phyloP scores from a whole-genome alignment of 2,329 filamentous ascomycete species.

The Teratosphaeria viscida region DNA sequence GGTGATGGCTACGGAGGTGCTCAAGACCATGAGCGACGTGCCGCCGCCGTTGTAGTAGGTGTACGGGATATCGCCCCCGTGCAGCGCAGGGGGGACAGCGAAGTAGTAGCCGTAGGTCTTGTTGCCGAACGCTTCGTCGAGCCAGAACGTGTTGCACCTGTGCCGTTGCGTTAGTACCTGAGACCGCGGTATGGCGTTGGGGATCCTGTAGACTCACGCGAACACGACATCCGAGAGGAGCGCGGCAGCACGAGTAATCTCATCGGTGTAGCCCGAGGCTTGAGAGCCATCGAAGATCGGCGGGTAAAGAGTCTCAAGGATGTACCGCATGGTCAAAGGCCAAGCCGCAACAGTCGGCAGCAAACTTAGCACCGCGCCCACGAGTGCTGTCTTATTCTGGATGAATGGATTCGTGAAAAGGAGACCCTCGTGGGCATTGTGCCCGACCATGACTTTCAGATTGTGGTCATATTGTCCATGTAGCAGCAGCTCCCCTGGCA shows the following conservation, averaged over 20 bases:
- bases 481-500: conserved; percentile 37
- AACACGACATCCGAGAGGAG: conserved; percentile 36
- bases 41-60: conserved; percentile 41
- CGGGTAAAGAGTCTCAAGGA: conserved; percentile 40
- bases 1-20: conserved; percentile 27
- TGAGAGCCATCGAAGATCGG: conserved; percentile 37
- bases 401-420: conserved; percentile 33
- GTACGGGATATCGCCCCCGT: conserved; percentile 43
- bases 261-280: conserved; percentile 32
- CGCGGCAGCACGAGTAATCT: conserved; percentile 33
- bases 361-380: conserved; percentile 13
- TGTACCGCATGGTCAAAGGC: conserved; percentile 28
- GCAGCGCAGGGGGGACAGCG: conserved; percentile 41
- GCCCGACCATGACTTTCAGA: conserved; percentile 35
- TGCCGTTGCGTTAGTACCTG: background rate
- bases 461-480: conserved; percentile 35
- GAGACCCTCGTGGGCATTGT: conserved; percentile 37
- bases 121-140: conserved; percentile 38
- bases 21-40: conserved; percentile 6
- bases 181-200: background rate
- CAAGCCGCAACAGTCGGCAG: conserved; percentile 24
- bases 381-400: conserved; percentile 23
- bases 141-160: conserved; percentile 42
- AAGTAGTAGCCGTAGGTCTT: conserved; percentile 44
- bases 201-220: conserved; percentile 8